Evolutionary conservation across 2,329 filamentous ascomycete species (phyloP).

Genomic region (Cytospora piceae): DNA sequence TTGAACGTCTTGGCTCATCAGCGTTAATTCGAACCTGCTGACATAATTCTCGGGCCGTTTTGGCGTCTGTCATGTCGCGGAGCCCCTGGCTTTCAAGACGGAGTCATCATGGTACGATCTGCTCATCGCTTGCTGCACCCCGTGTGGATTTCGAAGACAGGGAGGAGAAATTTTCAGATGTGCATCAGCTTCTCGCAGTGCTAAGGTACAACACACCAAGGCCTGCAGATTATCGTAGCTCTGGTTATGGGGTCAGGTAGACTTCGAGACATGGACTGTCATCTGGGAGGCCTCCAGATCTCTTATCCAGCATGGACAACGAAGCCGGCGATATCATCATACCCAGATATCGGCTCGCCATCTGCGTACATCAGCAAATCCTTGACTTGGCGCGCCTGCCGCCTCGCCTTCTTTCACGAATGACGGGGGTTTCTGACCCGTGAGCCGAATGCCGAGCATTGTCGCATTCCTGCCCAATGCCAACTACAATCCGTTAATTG

Average conservation of each 20-base stretch:
- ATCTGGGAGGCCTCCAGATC: constrained; percentile 3
- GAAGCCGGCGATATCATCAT: constrained; percentile 17
- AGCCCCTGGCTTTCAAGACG: neutral
- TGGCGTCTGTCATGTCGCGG: neutral
- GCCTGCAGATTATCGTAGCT: neutral
- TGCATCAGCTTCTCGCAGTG: neutral
- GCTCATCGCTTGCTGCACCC: neutral
- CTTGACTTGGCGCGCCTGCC: constrained; percentile 23
- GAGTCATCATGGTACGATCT: neutral
- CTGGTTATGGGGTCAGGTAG: neutral
- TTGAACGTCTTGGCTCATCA: constrained; percentile 1
- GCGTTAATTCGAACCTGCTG: neutral
- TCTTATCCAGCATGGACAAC: constrained; percentile 16
- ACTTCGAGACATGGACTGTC: neutral
- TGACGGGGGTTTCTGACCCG: constrained; percentile 9
- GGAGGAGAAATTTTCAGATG: constrained; percentile 3
- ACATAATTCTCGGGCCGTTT: neutral
- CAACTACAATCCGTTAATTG: constrained; percentile 9
- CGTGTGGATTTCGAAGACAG: neutral
- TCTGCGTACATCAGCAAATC: constrained; percentile 18
- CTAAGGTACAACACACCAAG: constrained; percentile 1
- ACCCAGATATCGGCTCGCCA: constrained; percentile 19
- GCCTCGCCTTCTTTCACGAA: neutral
- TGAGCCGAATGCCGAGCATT: constrained; percentile 14
- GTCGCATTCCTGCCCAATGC: constrained; percentile 13